Conservation (phyloP, 1,139 yeast genomes). For the Yamadazyma siamensis region DNA sequence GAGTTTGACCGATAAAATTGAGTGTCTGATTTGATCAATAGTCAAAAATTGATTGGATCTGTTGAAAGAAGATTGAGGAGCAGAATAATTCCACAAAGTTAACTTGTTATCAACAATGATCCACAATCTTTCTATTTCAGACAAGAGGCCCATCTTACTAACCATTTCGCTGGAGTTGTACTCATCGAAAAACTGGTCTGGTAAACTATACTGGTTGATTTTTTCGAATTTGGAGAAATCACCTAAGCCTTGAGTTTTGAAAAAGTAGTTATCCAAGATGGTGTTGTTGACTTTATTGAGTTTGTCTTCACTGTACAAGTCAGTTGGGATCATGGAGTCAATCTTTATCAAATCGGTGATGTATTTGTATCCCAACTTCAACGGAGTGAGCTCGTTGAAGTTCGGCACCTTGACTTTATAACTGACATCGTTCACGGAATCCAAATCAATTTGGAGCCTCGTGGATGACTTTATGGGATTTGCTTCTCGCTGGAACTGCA, state of each 20-base stretch:
- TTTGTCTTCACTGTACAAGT: constrained; percentile 39
- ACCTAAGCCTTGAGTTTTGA: constrained; percentile 41
- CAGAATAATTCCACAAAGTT: constrained; percentile 77
- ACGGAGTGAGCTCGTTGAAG: constrained; percentile 42
- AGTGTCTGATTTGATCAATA: constrained; percentile 77
- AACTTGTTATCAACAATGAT: constrained; percentile 78
- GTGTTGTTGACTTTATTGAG: constrained; percentile 37
- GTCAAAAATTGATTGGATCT: constrained; percentile 66
- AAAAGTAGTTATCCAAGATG: constrained; percentile 41
- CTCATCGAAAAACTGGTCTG: constrained; percentile 79
- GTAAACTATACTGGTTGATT: constrained; percentile 65
- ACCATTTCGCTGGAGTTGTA: constrained; percentile 64
- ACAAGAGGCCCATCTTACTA: constrained; percentile 80
- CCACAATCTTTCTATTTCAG: constrained; percentile 86
- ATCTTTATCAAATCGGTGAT: constrained; percentile 43
- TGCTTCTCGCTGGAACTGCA: constrained; percentile 34
- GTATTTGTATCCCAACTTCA: constrained; percentile 42
- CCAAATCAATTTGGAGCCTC: constrained; percentile 36
- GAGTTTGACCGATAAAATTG: constrained; percentile 71
- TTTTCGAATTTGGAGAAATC: constrained; percentile 77
- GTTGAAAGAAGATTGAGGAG: constrained; percentile 50
- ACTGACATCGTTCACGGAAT: constrained; percentile 39
- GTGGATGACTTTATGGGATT: constrained; percentile 27
- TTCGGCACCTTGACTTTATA: constrained; percentile 45
- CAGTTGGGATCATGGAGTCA: constrained; percentile 45